Base-by-base conservation (phyloP, 768 basidiomycete species). In the Hydnum rufescens region DNA sequence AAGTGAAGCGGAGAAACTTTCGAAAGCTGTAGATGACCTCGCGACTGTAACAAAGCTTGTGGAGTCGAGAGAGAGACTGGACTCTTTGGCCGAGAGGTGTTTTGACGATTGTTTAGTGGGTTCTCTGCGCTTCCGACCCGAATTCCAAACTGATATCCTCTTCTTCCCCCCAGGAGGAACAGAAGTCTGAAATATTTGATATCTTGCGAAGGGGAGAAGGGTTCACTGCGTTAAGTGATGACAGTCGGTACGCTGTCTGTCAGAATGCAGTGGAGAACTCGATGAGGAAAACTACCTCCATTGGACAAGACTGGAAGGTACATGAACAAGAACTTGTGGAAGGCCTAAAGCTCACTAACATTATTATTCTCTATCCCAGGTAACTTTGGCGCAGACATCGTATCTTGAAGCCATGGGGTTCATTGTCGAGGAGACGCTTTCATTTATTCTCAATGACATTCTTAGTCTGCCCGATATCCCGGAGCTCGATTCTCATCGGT, bases 391-490 rank as follows among this genome's bases (percentile, higher is more conserved):
- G n/a, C 77, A 76, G 60, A 75, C 71, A 60, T 80, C 77, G 60
- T 83, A 82, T 60, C 78, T 86, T 57, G 67, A 70, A 18, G 78
- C 79, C 0, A 64, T 87, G 16, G 92, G 90, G 6, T 65, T 71
- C 26, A 64, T 89, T 8, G 74, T 80, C 3, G 78, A 92, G 49
- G 70, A 74, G 4, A 76, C 75, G 4, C 68, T 93, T 25, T 71
- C 70, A 4, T 71, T 76, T 19, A 72, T 93, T 22, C 69, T 88
- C 13, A 71, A 71, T 32, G 80, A 86, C 59, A 71, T 95, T 19
- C 68, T 92, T 32, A 75, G 75, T 0, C 67, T 95, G 43, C 70
- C 74, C 3, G 92, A 96, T 63, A 95, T 96, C 55, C 78, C 90
- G 0, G 88, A 84, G 58, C 68, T 78, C 5, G 92, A 95, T 59